phyloP scores from a whole-genome alignment of 2,329 filamentous ascomycete species.

The Escovopsis weberi region DNA sequence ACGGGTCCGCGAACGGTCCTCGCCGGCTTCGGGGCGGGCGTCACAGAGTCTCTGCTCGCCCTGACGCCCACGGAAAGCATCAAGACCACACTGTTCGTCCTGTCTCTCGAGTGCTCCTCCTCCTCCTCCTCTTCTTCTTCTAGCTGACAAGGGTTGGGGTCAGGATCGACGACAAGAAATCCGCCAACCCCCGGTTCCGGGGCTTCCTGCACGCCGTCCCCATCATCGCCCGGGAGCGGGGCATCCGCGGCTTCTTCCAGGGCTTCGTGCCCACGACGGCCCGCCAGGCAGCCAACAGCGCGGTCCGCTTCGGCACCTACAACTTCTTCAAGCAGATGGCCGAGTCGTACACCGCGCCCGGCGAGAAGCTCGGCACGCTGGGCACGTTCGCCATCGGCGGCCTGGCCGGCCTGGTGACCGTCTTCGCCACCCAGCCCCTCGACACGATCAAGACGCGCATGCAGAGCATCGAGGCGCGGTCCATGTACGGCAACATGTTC shows the following conservation, averaged over 20 bases:
- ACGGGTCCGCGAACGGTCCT: conserved; percentile 83
- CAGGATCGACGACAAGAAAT: conserved; percentile 90
- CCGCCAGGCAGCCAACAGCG: conserved; percentile 86
- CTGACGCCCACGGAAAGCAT: conserved; percentile 97
- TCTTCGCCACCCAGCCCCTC: conserved; percentile 60
- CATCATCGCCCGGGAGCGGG: conserved; percentile 78
- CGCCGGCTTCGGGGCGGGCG: conserved; percentile 85
- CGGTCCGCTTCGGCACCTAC: conserved; percentile 81
- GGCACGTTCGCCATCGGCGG: conserved; percentile 88
- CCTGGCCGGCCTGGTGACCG: conserved; percentile 78
- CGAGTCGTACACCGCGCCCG: conserved; percentile 80
- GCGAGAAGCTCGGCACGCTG: conserved; percentile 79
- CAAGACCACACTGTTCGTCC: conserved; percentile 70
- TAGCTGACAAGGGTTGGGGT: not conserved
- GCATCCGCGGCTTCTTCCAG: conserved; percentile 87
- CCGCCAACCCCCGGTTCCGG: conserved; percentile 67
- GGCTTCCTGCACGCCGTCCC: conserved; percentile 85
- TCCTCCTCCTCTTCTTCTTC: not conserved
- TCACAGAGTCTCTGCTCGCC: conserved; percentile 83
- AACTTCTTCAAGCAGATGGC: conserved; percentile 83
- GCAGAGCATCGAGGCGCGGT: conserved; percentile 83
- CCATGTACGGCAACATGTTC: conserved; percentile 74
- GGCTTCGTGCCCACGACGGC: conserved; percentile 92
- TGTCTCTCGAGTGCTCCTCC: not conserved
- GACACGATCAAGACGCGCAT: conserved; percentile 96